Evolutionary conservation across 140 eudicot species (phyloP).

Genomic region (Flaveria floridana): DNA sequence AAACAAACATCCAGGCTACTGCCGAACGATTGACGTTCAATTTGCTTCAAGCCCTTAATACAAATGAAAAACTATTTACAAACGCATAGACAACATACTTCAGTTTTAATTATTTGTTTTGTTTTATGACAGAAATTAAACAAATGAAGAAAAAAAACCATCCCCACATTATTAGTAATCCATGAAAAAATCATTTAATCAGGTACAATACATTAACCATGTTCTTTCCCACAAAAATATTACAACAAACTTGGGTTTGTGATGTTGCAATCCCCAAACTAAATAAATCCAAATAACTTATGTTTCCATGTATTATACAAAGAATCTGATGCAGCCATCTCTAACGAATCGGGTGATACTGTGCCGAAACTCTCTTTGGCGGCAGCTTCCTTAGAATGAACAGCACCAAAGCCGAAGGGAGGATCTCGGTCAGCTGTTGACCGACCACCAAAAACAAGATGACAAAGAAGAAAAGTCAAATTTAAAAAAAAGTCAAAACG

Average conservation of each 20-base stretch:
- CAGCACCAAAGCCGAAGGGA: conserved; percentile 86
- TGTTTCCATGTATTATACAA: conserved; percentile 20
- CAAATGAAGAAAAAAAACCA: background rate
- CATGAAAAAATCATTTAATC: conserved; percentile 15
- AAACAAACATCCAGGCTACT: too few relatives aligned
- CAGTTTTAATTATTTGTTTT: background rate
- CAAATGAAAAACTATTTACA: too few relatives aligned
- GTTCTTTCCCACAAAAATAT: conserved; percentile 29
- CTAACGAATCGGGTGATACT: conserved; percentile 74
- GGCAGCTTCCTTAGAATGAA: conserved; percentile 80
- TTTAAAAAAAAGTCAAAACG: background rate
- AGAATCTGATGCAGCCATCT: conserved; percentile 16
- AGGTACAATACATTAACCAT: conserved; percentile 15
- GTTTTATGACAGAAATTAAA: background rate
- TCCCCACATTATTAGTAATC: background rate
- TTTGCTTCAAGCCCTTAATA: too few relatives aligned
- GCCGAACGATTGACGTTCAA: too few relatives aligned
- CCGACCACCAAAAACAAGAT: background rate
- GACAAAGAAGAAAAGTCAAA: background rate
- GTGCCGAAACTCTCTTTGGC: conserved; percentile 71
- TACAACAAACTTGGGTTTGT: conserved; percentile 22
- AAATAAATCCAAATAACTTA: conserved; percentile 27
- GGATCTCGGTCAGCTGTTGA: conserved; percentile 84
- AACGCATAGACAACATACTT: background rate
- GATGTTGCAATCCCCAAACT: conserved; percentile 16